phyloP scores from a whole-genome alignment of 352 stramenopile species.

The Lagenidium giganteum region DNA sequence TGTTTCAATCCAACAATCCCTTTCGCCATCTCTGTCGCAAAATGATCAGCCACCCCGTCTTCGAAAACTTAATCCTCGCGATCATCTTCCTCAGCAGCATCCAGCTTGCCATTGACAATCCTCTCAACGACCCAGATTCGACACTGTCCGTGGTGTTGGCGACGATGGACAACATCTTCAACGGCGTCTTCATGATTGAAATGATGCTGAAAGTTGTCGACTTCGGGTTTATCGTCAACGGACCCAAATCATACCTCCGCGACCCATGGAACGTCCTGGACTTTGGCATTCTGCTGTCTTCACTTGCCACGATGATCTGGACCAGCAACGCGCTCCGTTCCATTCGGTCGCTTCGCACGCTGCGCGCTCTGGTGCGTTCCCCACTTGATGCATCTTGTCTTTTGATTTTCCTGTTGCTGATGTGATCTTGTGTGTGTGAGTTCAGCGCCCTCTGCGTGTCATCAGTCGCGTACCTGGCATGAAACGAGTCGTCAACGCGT shows the following conservation, averaged over 20 bases:
- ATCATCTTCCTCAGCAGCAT: slow-evolving; percentile 66
- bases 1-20: slow-evolving; percentile 19
- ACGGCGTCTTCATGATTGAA: slow-evolving; percentile 54
- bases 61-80: slow-evolving; percentile 57
- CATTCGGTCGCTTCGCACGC: slow-evolving; percentile 54
- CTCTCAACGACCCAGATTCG: slow-evolving; percentile 38
- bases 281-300: slow-evolving; percentile 54
- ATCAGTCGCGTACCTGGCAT: slow-evolving; percentile 64
- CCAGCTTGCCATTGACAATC: slow-evolving; percentile 57
- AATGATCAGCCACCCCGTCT: slow-evolving; percentile 30
- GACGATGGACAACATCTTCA: slow-evolving; percentile 48
- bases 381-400: background rate
- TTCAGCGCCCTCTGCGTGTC: slow-evolving; percentile 47
- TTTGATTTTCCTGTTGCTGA: slow-evolving; percentile 1
- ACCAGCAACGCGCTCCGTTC: slow-evolving; percentile 35
- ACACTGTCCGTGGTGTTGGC: slow-evolving; percentile 19
- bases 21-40: slow-evolving; percentile 13
- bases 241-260: slow-evolving; percentile 51
- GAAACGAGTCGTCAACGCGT: slow-evolving; percentile 70
- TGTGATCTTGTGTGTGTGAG: background rate
- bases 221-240: slow-evolving; percentile 49
- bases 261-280: slow-evolving; percentile 79
- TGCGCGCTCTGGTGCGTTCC: slow-evolving; percentile 51
- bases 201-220: slow-evolving; percentile 77
- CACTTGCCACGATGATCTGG: slow-evolving; percentile 31